Evolutionary conservation across 2,329 filamentous ascomycete genomes (phyloP).

Genomic region (Beauveria rudraprayagi): DNA sequence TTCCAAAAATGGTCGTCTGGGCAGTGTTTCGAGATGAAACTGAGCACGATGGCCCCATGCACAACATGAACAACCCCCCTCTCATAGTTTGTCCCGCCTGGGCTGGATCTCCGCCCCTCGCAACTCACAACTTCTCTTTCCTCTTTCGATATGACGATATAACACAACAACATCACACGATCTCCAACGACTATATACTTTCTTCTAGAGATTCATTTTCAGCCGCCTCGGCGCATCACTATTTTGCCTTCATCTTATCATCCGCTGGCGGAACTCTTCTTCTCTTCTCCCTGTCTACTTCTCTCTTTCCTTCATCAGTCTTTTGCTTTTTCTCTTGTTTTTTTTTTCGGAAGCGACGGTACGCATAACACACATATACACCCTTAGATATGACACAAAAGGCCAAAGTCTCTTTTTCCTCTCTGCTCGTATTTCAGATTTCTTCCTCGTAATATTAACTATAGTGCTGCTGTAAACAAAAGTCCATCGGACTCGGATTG

Average conservation of each 20-base stretch:
- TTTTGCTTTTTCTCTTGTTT: not conserved
- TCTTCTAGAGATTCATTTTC: not conserved
- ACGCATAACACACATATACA: not conserved
- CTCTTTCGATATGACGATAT: not conserved
- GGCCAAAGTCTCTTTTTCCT: not conserved
- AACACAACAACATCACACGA: not conserved
- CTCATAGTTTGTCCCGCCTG: not conserved
- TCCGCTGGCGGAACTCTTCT: constrained; percentile 4
- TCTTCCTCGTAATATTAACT: not conserved
- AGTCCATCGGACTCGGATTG: not conserved
- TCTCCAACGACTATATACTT: not conserved
- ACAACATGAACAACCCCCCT: not conserved
- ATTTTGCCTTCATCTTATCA: not conserved
- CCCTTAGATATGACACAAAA: not conserved
- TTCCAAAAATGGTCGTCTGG: not conserved
- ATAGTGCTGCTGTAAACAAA: not conserved
- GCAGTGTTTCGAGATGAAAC: constrained; percentile 11
- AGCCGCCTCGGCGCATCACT: not conserved
- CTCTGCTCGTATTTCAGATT: not conserved
- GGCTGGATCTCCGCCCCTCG: not conserved
- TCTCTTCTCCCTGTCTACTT: not conserved
- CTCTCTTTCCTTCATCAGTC: not conserved
- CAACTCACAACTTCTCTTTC: not conserved
- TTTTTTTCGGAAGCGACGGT: not conserved
- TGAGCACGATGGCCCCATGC: not conserved